Evolutionary conservation across 192 early-diverging fungal species (phyloP), one percentile per base, ranked within the genome.

Genomic region (Podila clonocystis): DNA sequence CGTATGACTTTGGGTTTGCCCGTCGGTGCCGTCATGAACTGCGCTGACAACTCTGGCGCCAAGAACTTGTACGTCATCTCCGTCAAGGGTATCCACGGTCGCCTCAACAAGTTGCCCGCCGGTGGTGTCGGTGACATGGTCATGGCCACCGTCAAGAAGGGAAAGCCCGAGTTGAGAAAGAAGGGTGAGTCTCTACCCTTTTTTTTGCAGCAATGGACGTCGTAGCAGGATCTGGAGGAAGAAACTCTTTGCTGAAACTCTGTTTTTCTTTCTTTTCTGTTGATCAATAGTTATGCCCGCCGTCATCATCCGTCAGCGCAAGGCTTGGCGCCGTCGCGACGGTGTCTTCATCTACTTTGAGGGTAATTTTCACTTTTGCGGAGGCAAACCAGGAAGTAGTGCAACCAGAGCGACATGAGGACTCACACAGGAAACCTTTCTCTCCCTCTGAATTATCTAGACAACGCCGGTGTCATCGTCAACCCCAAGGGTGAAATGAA

Each of bases 401-500:
- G 13, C 41, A 17, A 3, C 34, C 34, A 36, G 9, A 36, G 34
- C 34, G 34, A 45, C 41, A 17, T 45, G 41, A 45, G 41, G 15
- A 45, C 41, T 45, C 13, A 45, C 41, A 17, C 15, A 17, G 8
- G 41, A 45, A 17, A 8, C 15, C 36, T 58, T 85, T 4, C 52
- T 50, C 4, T 22, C 58, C 60, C 57, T 29, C 22, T 64, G 58
- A 48, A 30, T 63, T 67, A 45, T 68, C 63, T 83, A 84, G 98
- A 99, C 91, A 99, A 99, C 91, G 98, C 98, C 74, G 98, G 98
- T 92, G 98, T 99, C 70, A 98, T 99, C 82, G 98, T 98, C 85
- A 99, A 99, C 94, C 94, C 94, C 80, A 97, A 97, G 93, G 97
- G 97, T 85, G 97, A 98, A 85, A 98, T 98, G 97, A 98, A 98